A percentile compares a stretch with the other conserved stretches of the same genome.
Conservation (phyloP, 129 eudicot genomes). For the Smallanthus sonchifolius region DNA sequence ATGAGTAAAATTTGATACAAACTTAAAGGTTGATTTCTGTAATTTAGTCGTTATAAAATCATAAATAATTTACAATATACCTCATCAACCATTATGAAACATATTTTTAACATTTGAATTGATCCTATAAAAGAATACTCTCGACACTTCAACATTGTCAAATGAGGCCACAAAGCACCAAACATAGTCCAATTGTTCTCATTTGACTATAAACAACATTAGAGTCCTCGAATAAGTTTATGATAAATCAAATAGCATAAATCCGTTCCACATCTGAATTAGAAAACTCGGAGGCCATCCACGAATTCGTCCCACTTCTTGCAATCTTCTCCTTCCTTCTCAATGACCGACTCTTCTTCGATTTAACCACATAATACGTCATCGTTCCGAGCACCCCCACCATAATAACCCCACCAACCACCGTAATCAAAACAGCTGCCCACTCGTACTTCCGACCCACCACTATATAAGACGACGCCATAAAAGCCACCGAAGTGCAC, state of each 20-base stretch:
- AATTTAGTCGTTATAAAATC: too few relatives aligned
- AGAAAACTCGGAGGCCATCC: constrained; percentile 56
- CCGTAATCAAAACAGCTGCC: constrained; percentile 65
- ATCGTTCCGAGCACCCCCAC: constrained; percentile 72
- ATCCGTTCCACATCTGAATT: constrained; percentile 63
- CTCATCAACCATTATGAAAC: too few relatives aligned
- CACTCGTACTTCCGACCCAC: constrained; percentile 60
- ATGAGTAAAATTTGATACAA: too few relatives aligned
- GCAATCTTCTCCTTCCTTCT: constrained; percentile 57
- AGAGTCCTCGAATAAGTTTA: too few relatives aligned
- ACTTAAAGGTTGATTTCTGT: too few relatives aligned
- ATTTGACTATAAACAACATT: too few relatives aligned
- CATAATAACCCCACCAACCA: constrained; percentile 75
- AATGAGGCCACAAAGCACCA: background rate
- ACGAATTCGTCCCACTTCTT: constrained; percentile 61
- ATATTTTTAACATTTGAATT: background rate
- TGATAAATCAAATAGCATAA: constrained; percentile 50
- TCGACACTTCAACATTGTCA: background rate
- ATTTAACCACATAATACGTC: constrained; percentile 69
- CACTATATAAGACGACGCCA: constrained; percentile 69
- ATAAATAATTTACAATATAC: too few relatives aligned
- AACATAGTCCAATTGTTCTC: too few relatives aligned
- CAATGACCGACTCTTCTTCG: constrained; percentile 54
- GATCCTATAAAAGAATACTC: background rate
- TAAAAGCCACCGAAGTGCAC: constrained; percentile 74